A percentile compares a stretch with the other conserved stretches of the same genome.
Conservation (phyloP, 176 grass and related monocot species). For the Aegilops tauschii region DNA sequence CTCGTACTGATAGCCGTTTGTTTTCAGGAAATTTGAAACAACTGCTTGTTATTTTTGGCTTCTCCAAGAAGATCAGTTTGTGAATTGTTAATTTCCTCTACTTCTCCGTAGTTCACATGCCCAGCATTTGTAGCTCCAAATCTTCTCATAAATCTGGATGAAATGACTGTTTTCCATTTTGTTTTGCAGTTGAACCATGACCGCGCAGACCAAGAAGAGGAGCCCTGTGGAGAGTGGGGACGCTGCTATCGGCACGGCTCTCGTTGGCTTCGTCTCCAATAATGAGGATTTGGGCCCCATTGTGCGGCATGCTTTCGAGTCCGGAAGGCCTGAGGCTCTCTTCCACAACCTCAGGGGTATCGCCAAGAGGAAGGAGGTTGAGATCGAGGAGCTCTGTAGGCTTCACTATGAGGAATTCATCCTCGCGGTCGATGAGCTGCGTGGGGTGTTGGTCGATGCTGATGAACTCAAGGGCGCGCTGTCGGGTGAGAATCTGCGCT, state of each 20-base stretch:
- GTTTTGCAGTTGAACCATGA: constrained; percentile 50
- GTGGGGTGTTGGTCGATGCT: constrained; percentile 8
- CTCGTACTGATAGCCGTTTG: not conserved
- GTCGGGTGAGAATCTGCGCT: not conserved
- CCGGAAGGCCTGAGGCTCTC: not conserved
- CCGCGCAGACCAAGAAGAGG: constrained; percentile 65
- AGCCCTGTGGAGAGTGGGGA: constrained; percentile 57
- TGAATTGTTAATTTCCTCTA: not conserved
- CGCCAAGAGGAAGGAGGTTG: constrained; percentile 16
- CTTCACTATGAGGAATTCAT: constrained; percentile 19
- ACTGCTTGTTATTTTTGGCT: not conserved
- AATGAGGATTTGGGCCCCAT: constrained; percentile 2
- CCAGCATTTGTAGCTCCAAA: not conserved
- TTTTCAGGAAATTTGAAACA: not conserved
- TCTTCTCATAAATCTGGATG: not conserved
- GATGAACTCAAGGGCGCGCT: not conserved
- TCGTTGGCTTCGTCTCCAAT: constrained; percentile 55
- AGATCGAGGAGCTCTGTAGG: constrained; percentile 11
- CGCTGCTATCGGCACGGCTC: constrained; percentile 27
- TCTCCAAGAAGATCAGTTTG: not conserved
- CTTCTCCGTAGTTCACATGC: not conserved
- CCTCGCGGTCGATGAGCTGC: not conserved
- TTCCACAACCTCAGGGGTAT: constrained; percentile 12
- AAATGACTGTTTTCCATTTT: not conserved
- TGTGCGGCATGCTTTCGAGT: constrained; percentile 3